A percentile compares a stretch with the other conserved stretches of the same genome.
Conservation (phyloP, 257 asterid species). For the Nicotiana paniculata region DNA sequence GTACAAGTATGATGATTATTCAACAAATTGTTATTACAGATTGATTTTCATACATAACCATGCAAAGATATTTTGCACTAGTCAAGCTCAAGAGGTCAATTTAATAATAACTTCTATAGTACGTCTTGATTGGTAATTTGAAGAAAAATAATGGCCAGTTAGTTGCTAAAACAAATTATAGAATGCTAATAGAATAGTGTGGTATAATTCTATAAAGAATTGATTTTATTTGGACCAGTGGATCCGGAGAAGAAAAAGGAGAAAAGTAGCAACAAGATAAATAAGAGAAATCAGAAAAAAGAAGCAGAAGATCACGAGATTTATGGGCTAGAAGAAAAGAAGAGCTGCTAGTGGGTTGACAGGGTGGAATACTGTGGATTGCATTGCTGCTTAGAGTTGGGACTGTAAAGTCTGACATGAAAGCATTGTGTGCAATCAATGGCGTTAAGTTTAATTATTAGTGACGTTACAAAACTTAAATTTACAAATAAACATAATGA, state of each 20-base stretch:
- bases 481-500: no score
- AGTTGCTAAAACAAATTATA: neutral
- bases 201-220: no score
- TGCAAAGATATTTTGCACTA: neutral
- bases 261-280: no score
- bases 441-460: neutral
- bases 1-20: neutral
- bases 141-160: neutral
- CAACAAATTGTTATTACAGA: neutral
- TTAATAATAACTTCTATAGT: neutral
- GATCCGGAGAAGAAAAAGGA: no score
- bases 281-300: neutral
- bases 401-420: neutral
- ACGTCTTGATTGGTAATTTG: neutral
- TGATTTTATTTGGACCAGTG: no score
- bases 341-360: neutral
- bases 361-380: neutral
- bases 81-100: neutral
- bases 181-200: neutral
- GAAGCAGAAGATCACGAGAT: neutral
- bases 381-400: neutral
- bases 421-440: neutral
- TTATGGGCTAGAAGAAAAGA: neutral
- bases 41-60: neutral
- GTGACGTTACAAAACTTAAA: neutral